A percentile compares a stretch with the other conserved stretches of the same genome.
Evolutionary conservation across 371 early-diverging fungal species (phyloP).

Genomic region (Mortierella sp.): DNA sequence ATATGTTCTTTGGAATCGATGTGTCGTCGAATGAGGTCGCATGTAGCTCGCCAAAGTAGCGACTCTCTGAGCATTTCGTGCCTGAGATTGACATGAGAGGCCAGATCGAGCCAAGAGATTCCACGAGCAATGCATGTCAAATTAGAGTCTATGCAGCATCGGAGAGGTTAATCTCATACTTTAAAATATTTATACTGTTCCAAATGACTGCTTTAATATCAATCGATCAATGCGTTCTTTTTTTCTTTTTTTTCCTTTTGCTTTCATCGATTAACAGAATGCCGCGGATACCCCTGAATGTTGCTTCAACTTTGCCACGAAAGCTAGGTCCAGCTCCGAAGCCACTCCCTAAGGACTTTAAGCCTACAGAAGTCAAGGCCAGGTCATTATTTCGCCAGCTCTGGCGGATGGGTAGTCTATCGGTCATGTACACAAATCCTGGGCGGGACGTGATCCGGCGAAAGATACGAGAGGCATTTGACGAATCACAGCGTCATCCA

Average conservation of each 20-base stretch:
- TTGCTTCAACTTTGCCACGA: slow-evolving; percentile 36
- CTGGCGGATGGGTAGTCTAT: slow-evolving; percentile 46
- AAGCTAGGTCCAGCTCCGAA: slow-evolving; percentile 42
- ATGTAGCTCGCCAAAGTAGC: not conserved
- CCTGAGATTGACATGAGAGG: slow-evolving; percentile 9
- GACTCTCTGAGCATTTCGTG: not conserved
- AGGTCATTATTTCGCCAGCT: slow-evolving; percentile 50
- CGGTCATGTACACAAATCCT: slow-evolving; percentile 49
- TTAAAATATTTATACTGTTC: not conserved
- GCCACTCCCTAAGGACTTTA: slow-evolving; percentile 30
- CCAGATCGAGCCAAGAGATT: slow-evolving; percentile 12
- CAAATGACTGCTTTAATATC: not conserved
- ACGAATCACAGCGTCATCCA: slow-evolving; percentile 24
- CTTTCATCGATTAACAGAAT: not conserved
- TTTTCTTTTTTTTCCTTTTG: not conserved
- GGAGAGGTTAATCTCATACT: not conserved
- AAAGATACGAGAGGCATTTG: slow-evolving; percentile 52
- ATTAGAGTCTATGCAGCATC: not conserved
- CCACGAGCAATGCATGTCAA: slow-evolving; percentile 38
- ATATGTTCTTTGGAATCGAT: not conserved
- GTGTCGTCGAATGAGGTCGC: not conserved
- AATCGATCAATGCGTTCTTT: not conserved
- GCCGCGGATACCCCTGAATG: slow-evolving; percentile 53
- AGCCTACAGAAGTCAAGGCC: slow-evolving; percentile 46
- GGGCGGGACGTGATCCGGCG: slow-evolving; percentile 27